A percentile compares a stretch with the other conserved stretches of the same genome.
Conservation (phyloP, 2,329 filamentous ascomycete genomes). For the Microsporum ferrugineum region DNA sequence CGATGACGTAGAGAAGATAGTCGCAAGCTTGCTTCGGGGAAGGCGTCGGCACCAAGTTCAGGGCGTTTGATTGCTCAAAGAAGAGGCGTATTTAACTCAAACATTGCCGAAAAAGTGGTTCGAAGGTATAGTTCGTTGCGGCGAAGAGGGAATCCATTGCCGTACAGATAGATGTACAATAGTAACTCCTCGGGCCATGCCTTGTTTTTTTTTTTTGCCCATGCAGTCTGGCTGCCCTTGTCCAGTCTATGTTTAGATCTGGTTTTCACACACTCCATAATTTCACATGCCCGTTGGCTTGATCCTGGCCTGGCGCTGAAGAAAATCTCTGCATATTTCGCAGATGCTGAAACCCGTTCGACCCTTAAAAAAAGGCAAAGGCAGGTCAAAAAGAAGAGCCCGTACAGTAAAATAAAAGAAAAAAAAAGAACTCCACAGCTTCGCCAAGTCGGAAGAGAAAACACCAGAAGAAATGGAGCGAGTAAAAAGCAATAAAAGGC, state of each 20-base stretch:
- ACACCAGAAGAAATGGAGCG: background rate
- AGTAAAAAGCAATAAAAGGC: background rate
- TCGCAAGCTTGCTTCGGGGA: background rate
- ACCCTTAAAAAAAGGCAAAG: background rate
- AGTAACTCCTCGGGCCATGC: background rate
- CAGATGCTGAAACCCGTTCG: background rate
- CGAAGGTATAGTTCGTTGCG: background rate
- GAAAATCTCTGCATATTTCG: background rate
- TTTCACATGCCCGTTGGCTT: background rate
- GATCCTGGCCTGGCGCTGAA: background rate
- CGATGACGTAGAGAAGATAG: background rate
- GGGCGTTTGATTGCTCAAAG: background rate
- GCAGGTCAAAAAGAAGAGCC: too few species aligned
- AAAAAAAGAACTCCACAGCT: background rate
- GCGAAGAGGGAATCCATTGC: background rate
- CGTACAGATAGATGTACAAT: too few species aligned
- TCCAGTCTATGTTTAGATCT: background rate
- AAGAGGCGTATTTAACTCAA: background rate
- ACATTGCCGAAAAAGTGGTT: too few species aligned
- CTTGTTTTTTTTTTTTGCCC: background rate
- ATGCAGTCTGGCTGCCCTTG: background rate
- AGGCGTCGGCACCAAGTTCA: background rate
- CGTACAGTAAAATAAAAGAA: background rate
- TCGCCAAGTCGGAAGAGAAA: background rate
- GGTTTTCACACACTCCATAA: background rate